A percentile compares a stretch with the other conserved stretches of the same genome.
These are phyloP conservation scores for Dictyostelium firmibasis DNA, from an alignment of 78 protist species.

Conservation along the genomic window DNA sequence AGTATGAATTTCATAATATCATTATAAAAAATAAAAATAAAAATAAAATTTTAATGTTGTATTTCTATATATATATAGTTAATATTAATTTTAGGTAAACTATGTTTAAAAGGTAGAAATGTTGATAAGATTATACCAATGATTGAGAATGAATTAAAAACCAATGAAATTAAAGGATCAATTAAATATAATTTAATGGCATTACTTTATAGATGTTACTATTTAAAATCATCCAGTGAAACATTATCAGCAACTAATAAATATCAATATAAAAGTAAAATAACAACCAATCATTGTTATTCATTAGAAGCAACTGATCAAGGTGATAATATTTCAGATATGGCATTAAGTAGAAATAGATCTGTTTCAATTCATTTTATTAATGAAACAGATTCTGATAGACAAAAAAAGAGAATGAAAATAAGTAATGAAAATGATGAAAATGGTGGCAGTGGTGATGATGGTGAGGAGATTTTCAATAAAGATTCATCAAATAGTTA, in stretches of 20 bases:
- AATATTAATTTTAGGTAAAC: neutral
- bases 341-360: neutral
- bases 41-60: no score
- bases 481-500: neutral
- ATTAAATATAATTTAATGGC: neutral
- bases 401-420: neutral
- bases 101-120: neutral
- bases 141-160: neutral
- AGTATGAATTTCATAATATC: neutral
- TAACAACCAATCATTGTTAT: neutral
- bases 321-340: neutral
- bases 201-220: neutral
- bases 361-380: neutral
- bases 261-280: neutral
- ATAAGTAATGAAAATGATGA: neutral
- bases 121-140: neutral
- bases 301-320: neutral
- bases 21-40: no score
- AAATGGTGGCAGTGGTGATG: neutral
- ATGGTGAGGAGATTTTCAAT: neutral
- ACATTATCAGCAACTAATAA: neutral
- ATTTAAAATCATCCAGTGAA: neutral
- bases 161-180: neutral
- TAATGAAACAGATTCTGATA: neutral
- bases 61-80: neutral